Evolutionary conservation across 1,284 basidiomycete species (phyloP), one percentile per base, ranked within the genome.

Genomic region (Ustilago curta): DNA sequence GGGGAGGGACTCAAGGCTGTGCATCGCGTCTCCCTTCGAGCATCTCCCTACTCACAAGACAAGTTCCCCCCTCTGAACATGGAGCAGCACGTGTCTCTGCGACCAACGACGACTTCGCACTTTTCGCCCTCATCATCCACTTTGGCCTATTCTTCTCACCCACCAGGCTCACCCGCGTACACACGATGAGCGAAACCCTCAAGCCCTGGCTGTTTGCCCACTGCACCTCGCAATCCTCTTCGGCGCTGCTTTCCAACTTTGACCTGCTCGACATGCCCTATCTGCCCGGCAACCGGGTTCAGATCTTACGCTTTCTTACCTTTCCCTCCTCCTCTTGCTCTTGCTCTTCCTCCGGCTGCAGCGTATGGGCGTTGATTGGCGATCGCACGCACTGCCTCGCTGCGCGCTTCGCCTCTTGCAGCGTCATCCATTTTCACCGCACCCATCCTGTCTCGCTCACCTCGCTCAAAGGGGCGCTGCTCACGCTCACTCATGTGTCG

Each of bases 311-410:
- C 29, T 69, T 76, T 16, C 47, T 76, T 4, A 76, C 73, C 6
- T 76, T 65, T 23, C 72, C 57, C 2, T 39, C 67, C 0, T 4
- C n/a, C n/a, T n/a, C n/a, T n/a, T n/a, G n/a, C n/a, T n/a, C n/a
- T n/a, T n/a, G n/a, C n/a, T n/a, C 45, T 16, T 7, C 16, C 3
- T n/a, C 58, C 19, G 21, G 21, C 40, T 23, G 16, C 2, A 61
- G 69, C 23, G 32, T 70, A 3, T 76, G 60, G 64, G 65, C 73
- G 29, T 37, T 76, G 2, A 49, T 76, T 1, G 68, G 67, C 19
- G 73, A 76, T 21, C 57, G 65, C 0, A 71, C 73, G 19, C 73
- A 76, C 59, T 65, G 69, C 31, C 43, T 71, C 9, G 65, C 73
- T 0, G 73, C 69, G 1, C 64, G 68, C 21, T 71, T 76, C 37